These are phyloP conservation scores for Rhizopogon vinicolor DNA, from an alignment of 768 basidiomycete genomes.

Conservation along the genomic window DNA sequence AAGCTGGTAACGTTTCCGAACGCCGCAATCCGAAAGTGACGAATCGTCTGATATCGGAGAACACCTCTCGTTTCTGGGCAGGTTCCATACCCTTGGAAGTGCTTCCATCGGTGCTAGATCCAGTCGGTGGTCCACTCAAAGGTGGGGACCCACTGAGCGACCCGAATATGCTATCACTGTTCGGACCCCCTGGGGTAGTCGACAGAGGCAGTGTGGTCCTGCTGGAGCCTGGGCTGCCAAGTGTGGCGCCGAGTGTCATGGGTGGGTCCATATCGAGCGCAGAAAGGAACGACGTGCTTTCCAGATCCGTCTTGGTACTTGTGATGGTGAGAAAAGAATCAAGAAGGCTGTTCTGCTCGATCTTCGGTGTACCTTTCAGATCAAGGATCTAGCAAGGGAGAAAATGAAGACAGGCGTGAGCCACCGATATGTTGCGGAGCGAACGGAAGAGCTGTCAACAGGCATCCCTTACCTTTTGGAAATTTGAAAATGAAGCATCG, in stretches of 20 bases:
- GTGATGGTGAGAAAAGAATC: slow-evolving; percentile 92
- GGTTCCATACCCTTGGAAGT: slow-evolving; percentile 37
- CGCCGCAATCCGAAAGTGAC: slow-evolving; percentile 86
- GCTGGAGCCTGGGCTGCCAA: slow-evolving; percentile 64
- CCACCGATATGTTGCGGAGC: slow-evolving; percentile 8
- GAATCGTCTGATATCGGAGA: slow-evolving; percentile 84
- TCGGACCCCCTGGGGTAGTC: slow-evolving; percentile 21
- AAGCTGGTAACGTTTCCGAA: slow-evolving; percentile 1
- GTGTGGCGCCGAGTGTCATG: slow-evolving; percentile 40
- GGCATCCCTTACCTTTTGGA: slow-evolving; percentile 78
- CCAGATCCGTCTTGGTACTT: slow-evolving; percentile 85
- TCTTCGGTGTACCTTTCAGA: slow-evolving; percentile 86
- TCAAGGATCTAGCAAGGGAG: slow-evolving; percentile 71
- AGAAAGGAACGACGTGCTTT: slow-evolving; percentile 88
- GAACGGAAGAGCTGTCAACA: neutral
- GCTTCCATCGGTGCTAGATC: slow-evolving; percentile 41
- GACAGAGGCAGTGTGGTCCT: slow-evolving; percentile 50
- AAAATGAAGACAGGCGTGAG: neutral
- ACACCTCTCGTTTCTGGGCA: slow-evolving; percentile 65
- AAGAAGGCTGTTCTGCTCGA: slow-evolving; percentile 82
- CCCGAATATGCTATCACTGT: slow-evolving; percentile 49
- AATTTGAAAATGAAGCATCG: slow-evolving; percentile 93
- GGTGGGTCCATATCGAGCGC: slow-evolving; percentile 94
- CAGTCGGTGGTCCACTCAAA: slow-evolving; percentile 57
- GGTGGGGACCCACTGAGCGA: slow-evolving; percentile 56